Evolutionary conservation across 768 basidiomycete species (phyloP).

Genomic region (Mycena vitilis): DNA sequence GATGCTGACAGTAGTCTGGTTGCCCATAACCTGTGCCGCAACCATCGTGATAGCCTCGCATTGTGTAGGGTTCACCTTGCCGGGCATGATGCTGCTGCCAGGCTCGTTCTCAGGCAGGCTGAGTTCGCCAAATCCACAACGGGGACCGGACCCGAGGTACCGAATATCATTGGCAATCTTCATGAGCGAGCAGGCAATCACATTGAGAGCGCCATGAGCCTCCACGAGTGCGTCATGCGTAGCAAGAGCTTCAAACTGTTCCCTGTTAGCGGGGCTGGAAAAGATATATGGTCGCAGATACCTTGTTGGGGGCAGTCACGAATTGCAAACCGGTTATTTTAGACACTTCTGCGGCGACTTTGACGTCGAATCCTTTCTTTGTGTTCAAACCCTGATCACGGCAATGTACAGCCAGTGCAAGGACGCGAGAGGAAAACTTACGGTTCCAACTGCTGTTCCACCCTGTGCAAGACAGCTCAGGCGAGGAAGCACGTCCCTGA

Average conservation of each 20-base stretch:
- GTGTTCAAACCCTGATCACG: constrained; percentile 89
- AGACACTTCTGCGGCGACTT: constrained; percentile 91
- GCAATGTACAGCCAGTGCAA: too few species aligned
- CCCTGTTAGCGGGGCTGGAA: constrained; percentile 12
- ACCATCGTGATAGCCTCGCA: constrained; percentile 99
- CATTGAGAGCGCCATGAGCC: constrained; percentile 96
- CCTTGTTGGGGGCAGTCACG: constrained; percentile 98
- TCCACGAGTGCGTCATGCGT: constrained; percentile 99
- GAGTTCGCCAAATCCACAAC: constrained; percentile 96
- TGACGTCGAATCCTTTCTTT: constrained; percentile 95
- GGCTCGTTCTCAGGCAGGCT: constrained; percentile 98
- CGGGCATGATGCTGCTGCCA: constrained; percentile 99
- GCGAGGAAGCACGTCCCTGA: constrained; percentile 85
- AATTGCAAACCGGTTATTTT: constrained; percentile 92
- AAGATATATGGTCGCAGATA: constrained; percentile 36
- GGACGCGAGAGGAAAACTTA: too few species aligned
- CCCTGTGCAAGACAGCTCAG: constrained; percentile 94
- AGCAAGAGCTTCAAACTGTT: constrained; percentile 95
- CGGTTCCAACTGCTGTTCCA: constrained; percentile 98
- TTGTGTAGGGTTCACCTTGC: constrained; percentile 99
- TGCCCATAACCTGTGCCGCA: constrained; percentile 97
- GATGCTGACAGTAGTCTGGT: constrained; percentile 92
- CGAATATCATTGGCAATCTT: constrained; percentile 99
- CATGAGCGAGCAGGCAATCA: constrained; percentile 96
- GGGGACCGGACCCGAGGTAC: constrained; percentile 96